Evolutionary conservation across 2,329 filamentous ascomycete species (phyloP), one percentile per base, ranked within the genome.

Genomic region (Nigrospora oryzae): DNA sequence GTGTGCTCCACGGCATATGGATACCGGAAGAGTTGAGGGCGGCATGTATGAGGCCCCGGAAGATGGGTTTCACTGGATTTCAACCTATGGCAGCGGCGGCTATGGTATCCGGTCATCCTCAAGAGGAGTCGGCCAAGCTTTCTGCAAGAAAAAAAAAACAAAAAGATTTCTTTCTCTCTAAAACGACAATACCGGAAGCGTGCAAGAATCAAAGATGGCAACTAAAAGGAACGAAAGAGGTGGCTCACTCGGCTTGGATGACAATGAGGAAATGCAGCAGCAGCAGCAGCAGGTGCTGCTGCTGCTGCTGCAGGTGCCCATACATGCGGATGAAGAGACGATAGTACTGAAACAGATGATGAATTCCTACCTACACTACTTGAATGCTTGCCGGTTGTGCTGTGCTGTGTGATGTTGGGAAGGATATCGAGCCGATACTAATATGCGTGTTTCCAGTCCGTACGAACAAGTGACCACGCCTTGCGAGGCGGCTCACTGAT

Each of bases 81-180:
- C 49, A 45, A 43, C 45, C 43, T 45, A 49, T 46, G 51, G 49
- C 49, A 52, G 52, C 52, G 51, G 51, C 48, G 53, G 53, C 51
- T 28, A 28, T 28, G 23, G 23, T 28, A 28, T 28, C 45, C 51
- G 49, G 56, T 49, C 51, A 52, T 51, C 48, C 56, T 53, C 50
- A 54, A 51, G 53, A 54, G 57, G 48, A 57, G 51, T 56, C 52
- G 56, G 58, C 52, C 56, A 56, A 56, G 53, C 55, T 57, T 52
- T 48, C 33, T 42, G 23, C 23, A 28, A 28, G 23, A 28, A 28
- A 28, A 28, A 4, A 28, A 28, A 28, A 33, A 42, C 39, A 52
- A 62, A 59, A 59, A 60, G 53, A 59, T 62, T 62, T 60, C 54
- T 54, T 58, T 61, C 57, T 50, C 52, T 48, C 50, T 54, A 52